Conservation (phyloP, 83 land plant genomes). For the Thuja plicata region DNA sequence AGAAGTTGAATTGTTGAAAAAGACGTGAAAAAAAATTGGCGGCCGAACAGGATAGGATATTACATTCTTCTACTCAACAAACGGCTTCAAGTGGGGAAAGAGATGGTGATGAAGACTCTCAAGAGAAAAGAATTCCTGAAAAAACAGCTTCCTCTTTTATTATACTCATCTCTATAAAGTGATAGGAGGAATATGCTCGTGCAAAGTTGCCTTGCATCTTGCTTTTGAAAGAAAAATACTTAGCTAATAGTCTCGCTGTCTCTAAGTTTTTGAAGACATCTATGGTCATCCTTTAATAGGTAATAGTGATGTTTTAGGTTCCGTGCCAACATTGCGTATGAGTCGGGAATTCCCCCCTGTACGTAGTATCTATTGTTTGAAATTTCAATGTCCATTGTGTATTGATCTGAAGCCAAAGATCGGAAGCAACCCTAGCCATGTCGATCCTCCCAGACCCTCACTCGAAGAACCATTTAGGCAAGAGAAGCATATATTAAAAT, state of each 20-base stretch:
- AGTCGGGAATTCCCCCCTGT: background rate
- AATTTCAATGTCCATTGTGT: background rate
- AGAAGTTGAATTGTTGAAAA: no score
- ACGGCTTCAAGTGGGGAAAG: no score
- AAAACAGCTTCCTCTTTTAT: background rate
- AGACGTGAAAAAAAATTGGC: no score
- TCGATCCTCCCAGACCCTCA: background rate
- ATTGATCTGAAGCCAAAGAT: background rate
- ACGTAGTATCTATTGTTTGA: background rate
- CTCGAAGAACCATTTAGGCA: background rate
- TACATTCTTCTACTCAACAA: no score
- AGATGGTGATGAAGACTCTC: no score
- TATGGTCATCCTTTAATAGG: background rate
- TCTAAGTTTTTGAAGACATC: background rate
- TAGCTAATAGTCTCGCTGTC: background rate
- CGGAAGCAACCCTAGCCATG: background rate
- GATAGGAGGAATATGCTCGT: background rate
- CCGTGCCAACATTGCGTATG: background rate
- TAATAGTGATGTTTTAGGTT: background rate
- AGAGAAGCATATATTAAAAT: background rate
- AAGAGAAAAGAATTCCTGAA: no score
- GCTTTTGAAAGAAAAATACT: background rate
- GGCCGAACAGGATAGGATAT: no score
- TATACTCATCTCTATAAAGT: background rate
- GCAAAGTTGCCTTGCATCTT: background rate